A percentile compares a stretch with the other conserved stretches of the same genome.
phyloP scores from a whole-genome alignment of 148 eudicot genomes.

The Pharnaceum exiguum region DNA sequence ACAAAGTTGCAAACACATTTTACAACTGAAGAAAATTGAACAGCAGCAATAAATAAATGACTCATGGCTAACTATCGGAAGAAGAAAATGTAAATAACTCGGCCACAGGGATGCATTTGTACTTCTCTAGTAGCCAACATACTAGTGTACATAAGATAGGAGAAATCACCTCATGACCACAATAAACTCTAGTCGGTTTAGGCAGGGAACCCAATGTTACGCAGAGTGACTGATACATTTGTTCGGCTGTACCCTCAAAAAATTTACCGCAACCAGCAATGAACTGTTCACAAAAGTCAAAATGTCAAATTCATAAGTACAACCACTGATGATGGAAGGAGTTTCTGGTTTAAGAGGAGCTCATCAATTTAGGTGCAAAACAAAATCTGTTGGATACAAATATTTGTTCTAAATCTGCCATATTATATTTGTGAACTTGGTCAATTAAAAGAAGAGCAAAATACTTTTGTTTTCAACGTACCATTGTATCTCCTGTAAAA shows the following conservation, averaged over 20 bases:
- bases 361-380: background rate
- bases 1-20: too few relatives aligned
- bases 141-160: background rate
- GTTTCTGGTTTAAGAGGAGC: background rate
- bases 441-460: too few relatives aligned
- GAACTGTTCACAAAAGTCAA: conserved; percentile 42
- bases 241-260: conserved; percentile 94
- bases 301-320: background rate
- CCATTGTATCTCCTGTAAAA: conserved; percentile 96
- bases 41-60: too few relatives aligned
- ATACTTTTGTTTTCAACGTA: conserved; percentile 16
- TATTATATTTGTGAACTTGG: too few relatives aligned
- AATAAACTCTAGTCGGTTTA: conserved; percentile 77
- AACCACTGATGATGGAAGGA: too few relatives aligned
- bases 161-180: conserved; percentile 92
- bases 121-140: too few relatives aligned
- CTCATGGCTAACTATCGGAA: too few relatives aligned
- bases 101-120: too few relatives aligned
- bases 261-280: conserved; percentile 96
- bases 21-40: too few relatives aligned
- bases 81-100: too few relatives aligned
- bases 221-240: conserved; percentile 91
- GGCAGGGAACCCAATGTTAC: conserved; percentile 83
- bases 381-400: background rate
- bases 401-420: too few relatives aligned